Evolutionary conservation across 2,329 filamentous ascomycete genomes (phyloP).

Genomic region (Penicillium paneum): DNA sequence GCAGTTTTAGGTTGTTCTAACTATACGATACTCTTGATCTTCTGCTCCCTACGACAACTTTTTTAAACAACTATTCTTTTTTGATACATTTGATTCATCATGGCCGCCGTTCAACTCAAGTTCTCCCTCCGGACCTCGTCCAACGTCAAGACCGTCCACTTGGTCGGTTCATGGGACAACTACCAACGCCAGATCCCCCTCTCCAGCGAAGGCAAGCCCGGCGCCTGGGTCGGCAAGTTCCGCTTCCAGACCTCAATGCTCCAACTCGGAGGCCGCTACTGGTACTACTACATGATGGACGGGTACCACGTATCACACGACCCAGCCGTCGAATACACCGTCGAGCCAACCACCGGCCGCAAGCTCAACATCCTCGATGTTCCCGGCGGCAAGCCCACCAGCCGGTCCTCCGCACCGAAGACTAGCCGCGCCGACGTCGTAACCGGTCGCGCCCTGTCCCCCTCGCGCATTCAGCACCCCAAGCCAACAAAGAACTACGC

Average conservation of each 20-base stretch:
- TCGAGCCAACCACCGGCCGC: conserved; percentile 94
- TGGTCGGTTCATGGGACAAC: conserved; percentile 97
- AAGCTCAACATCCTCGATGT: conserved; percentile 97
- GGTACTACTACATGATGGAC: conserved; percentile 99
- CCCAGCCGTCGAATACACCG: conserved; percentile 80
- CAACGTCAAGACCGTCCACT: conserved; percentile 94
- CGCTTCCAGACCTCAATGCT: conserved; percentile 86
- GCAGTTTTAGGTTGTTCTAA: conserved; percentile 26
- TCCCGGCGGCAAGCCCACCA: conserved; percentile 55
- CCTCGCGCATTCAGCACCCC: conserved; percentile 85
- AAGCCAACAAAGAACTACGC: conserved; percentile 86
- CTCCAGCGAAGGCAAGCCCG: conserved; percentile 84
- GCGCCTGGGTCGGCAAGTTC: conserved; percentile 94
- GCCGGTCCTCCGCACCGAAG: conserved; percentile 27
- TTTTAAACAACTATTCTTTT: conserved; percentile 8
- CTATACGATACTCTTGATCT: conserved; percentile 20
- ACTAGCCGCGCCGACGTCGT: conserved; percentile 61
- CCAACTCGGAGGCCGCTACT: conserved; percentile 88
- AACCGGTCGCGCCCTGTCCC: conserved; percentile 83
- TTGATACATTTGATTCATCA: conserved; percentile 40
- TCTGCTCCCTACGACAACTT: conserved; percentile 24
- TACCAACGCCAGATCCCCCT: conserved; percentile 93
- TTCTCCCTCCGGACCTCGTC: conserved; percentile 95
- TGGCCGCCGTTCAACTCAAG: conserved; percentile 89
- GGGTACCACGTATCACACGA: conserved; percentile 98